These are phyloP conservation scores for Madurella mycetomatis DNA, from an alignment of 2,329 filamentous ascomycete genomes.

Conservation along the genomic window DNA sequence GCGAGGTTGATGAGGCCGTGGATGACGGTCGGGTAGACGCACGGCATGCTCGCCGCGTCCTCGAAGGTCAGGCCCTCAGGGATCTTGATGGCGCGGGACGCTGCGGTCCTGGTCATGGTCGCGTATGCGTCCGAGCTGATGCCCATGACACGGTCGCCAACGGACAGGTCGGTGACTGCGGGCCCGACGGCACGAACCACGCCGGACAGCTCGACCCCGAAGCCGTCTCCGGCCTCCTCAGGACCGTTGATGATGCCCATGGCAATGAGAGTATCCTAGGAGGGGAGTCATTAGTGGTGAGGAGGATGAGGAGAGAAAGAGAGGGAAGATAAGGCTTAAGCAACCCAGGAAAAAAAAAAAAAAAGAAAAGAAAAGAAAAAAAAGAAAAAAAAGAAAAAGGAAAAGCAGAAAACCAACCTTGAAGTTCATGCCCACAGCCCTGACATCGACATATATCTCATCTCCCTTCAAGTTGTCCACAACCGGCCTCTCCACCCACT, in stretches of 20 bases:
- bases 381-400: too few relatives aligned
- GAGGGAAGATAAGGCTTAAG: too few relatives aligned
- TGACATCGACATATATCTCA: conserved; percentile 33
- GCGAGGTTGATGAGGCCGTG: conserved; percentile 31
- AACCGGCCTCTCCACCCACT: conserved; percentile 13
- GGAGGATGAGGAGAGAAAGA: too few relatives aligned
- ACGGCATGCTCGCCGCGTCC: conserved; percentile 32
- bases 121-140: not conserved
- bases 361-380: too few relatives aligned
- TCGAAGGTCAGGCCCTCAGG: conserved; percentile 32
- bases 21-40: conserved; percentile 33
- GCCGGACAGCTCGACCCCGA: too few relatives aligned
- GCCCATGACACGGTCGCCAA: conserved; percentile 27
- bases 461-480: conserved; percentile 3
- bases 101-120: not conserved
- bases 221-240: too few relatives aligned
- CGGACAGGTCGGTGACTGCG: conserved; percentile 25
- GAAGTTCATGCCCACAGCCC: conserved; percentile 35
- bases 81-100: conserved; percentile 28
- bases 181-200: too few relatives aligned
- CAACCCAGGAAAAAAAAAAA: too few relatives aligned
- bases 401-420: too few relatives aligned
- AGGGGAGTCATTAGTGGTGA: conserved; percentile 26
- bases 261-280: conserved; percentile 13
- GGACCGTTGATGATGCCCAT: too few relatives aligned